Percentiles rank a stretch among this genome's conserved stretches.
phyloP scores from a whole-genome alignment of 139 green algal genomes.

The Tetradesmus obliquus region DNA sequence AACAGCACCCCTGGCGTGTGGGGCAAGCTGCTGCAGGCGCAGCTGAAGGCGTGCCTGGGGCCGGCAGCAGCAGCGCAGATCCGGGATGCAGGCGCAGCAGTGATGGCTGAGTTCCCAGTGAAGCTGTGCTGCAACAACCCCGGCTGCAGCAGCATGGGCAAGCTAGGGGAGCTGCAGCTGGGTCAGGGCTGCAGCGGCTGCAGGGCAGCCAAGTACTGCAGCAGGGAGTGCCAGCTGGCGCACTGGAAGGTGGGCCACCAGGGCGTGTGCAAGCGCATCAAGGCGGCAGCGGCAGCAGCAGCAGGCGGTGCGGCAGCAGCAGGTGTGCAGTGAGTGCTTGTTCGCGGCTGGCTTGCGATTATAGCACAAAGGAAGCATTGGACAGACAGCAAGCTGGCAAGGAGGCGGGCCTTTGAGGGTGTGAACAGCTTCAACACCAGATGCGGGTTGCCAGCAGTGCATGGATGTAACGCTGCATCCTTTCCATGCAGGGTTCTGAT shows the following conservation, averaged over 20 bases:
- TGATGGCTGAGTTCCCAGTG: not conserved
- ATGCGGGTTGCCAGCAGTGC: too few relatives aligned
- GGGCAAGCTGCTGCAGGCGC: not conserved
- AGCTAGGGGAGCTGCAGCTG: not conserved
- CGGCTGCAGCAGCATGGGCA: not conserved
- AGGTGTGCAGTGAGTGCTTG: not conserved
- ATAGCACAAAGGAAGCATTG: too few relatives aligned
- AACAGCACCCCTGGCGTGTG: not conserved
- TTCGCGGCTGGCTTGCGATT: too few relatives aligned
- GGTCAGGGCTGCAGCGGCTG: not conserved
- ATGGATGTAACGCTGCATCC: too few relatives aligned
- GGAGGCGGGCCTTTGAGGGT: too few relatives aligned
- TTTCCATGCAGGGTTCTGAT: too few relatives aligned
- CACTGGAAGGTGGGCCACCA: not conserved
- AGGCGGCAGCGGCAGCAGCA: not conserved
- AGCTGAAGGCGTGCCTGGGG: not conserved
- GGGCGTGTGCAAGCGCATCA: not conserved
- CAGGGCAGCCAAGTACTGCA: not conserved
- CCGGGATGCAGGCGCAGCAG: not conserved
- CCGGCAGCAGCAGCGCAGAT: not conserved
- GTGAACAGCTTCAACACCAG: too few relatives aligned
- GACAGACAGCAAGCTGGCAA: too few relatives aligned
- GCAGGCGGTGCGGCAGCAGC: not conserved
- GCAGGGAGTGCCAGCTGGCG: not conserved
- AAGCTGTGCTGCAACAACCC: not conserved